phyloP scores from a whole-genome alignment of 2,329 filamentous ascomycete genomes.

The Microdochium trichocladiopsis region DNA sequence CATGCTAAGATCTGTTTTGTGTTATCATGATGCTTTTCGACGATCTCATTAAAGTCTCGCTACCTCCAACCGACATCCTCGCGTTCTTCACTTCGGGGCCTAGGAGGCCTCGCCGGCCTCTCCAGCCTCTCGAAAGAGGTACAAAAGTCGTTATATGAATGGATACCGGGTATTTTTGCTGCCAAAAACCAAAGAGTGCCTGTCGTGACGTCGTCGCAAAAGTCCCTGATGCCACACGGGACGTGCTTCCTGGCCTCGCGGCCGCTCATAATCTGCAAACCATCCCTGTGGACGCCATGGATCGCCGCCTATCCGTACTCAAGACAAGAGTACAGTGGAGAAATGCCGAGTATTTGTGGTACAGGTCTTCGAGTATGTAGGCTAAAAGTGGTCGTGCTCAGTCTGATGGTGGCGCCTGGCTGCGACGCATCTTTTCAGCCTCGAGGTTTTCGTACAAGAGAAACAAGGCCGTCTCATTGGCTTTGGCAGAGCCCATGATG shows the following conservation, averaged over 20 bases:
- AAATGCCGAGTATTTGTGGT: background rate
- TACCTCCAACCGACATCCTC: background rate
- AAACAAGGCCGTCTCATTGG: conserved; percentile 93
- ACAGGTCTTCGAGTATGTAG: background rate
- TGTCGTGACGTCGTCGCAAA: conserved; percentile 1
- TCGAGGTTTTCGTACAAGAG: conserved; percentile 98
- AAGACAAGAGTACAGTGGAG: background rate
- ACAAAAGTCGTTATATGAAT: background rate
- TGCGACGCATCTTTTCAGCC: conserved; percentile 97
- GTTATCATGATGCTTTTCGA: background rate
- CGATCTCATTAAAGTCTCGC: background rate
- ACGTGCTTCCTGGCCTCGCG: background rate
- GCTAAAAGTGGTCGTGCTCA: background rate
- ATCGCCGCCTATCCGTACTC: background rate
- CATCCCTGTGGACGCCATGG: background rate
- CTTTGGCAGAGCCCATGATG: conserved; percentile 89
- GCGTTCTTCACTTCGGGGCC: background rate
- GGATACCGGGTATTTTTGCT: conserved; percentile 21
- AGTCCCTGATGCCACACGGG: background rate
- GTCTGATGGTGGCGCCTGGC: conserved; percentile 54
- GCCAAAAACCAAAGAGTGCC: conserved; percentile 9
- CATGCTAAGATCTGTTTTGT: background rate
- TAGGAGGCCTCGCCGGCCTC: background rate
- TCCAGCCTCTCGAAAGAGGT: background rate
- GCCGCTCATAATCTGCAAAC: background rate